phyloP scores from a whole-genome alignment of 2,329 filamentous ascomycete genomes.

The Phyllosticta citrichinensis region DNA sequence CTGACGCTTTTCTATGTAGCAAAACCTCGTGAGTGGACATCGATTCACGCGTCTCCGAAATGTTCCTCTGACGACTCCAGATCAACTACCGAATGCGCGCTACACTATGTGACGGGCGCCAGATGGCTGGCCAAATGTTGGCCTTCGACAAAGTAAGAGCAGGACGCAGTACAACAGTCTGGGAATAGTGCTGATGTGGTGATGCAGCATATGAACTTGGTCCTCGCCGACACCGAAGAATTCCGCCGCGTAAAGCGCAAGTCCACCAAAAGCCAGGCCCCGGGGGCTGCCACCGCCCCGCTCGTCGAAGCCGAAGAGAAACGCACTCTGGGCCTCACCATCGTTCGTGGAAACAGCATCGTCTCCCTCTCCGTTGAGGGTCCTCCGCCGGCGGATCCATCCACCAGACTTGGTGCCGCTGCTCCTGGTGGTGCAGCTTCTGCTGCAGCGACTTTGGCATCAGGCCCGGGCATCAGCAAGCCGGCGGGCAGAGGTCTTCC shows the following conservation, averaged over 20 bases:
- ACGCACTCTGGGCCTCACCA: constrained; percentile 88
- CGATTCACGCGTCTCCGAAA: constrained; percentile 11
- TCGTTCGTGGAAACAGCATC: constrained; percentile 88
- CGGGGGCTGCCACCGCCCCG: constrained; percentile 49
- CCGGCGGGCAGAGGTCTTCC: constrained; percentile 80
- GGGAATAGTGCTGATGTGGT: neutral
- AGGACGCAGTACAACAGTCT: neutral
- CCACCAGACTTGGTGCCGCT: constrained; percentile 73
- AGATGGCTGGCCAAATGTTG: constrained; percentile 97
- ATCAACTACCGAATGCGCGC: constrained; percentile 99
- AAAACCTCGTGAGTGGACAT: constrained; percentile 50
- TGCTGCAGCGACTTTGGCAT: constrained; percentile 53
- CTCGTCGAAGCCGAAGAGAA: constrained; percentile 90
- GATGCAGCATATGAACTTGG: constrained; percentile 91
- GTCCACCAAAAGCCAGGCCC: constrained; percentile 60
- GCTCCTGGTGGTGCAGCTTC: constrained; percentile 54
- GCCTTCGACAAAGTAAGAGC: constrained; percentile 83
- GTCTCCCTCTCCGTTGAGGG: constrained; percentile 93
- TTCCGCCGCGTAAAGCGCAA: constrained; percentile 86
- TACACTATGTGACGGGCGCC: constrained; percentile 85
- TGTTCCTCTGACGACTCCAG: constrained; percentile 38
- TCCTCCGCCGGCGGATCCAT: constrained; percentile 87
- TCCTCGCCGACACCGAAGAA: constrained; percentile 96
- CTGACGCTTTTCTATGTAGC: constrained; percentile 39
- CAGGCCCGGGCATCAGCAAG: constrained; percentile 82